phyloP scores from a whole-genome alignment of 1,284 basidiomycete genomes.

The Trichosporon faecale region DNA sequence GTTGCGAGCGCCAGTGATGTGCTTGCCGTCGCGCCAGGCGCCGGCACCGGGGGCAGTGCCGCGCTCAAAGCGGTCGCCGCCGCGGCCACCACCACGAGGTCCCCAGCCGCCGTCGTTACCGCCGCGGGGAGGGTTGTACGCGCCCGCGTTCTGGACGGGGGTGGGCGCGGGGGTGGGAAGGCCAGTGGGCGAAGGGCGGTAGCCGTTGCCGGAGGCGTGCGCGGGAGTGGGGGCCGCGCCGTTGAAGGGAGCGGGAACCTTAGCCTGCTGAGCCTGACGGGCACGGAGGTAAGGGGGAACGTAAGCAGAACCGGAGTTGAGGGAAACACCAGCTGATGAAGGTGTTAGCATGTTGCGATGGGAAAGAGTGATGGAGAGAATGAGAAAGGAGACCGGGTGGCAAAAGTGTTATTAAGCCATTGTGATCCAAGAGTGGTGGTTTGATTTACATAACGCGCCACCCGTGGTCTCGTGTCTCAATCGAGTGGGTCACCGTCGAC shows the following conservation, averaged over 20 bases:
- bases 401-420: conserved; percentile 2
- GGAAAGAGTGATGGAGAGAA: neutral
- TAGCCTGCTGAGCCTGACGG: conserved; percentile 44
- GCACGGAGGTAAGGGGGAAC: conserved; percentile 83
- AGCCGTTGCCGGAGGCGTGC: conserved; percentile 31
- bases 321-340: conserved; percentile 30
- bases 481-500: neutral
- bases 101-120: conserved; percentile 56
- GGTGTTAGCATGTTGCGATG: conserved; percentile 13
- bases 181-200: conserved; percentile 42
- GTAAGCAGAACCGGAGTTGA: conserved; percentile 75
- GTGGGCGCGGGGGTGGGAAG: conserved; percentile 48
- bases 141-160: conserved; percentile 48
- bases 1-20: conserved; percentile 77
- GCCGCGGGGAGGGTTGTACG: conserved; percentile 58
- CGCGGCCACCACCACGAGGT: conserved; percentile 50
- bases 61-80: conserved; percentile 53
- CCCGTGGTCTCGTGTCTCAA: conserved; percentile 6
- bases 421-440: neutral
- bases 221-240: conserved; percentile 29
- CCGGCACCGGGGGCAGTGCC: conserved; percentile 64
- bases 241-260: conserved; percentile 23
- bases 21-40: conserved; percentile 83
- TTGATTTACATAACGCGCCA: conserved; percentile 5
- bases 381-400: conserved; percentile 8